Evolutionary conservation across 805 yeast species (phyloP).

Genomic region (Spathaspora passalidarum): DNA sequence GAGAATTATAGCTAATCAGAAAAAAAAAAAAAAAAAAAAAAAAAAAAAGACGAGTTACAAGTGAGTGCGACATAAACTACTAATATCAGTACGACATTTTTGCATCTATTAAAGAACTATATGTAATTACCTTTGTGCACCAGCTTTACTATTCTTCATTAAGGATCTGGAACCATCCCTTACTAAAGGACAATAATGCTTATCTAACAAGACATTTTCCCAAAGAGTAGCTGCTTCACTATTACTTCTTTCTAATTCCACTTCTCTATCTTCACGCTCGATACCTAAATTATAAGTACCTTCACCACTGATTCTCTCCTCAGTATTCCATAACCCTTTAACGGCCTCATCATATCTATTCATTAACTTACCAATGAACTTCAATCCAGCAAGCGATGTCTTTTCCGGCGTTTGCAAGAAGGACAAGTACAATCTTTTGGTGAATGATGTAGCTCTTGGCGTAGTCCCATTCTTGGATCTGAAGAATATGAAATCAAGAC

Average conservation of each 20-base stretch:
- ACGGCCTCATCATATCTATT: slow-evolving; percentile 66
- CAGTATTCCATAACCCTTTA: slow-evolving; percentile 77
- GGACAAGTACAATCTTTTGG: slow-evolving; percentile 71
- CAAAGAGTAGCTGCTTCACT: slow-evolving; percentile 87
- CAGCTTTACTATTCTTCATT: slow-evolving; percentile 33
- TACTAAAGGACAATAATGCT: slow-evolving; percentile 84
- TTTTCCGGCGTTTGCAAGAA: slow-evolving; percentile 83
- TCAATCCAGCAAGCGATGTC: slow-evolving; percentile 71
- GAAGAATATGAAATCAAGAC: slow-evolving; percentile 80
- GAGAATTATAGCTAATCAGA: not conserved
- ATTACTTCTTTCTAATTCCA: slow-evolving; percentile 70
- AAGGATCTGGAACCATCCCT: slow-evolving; percentile 55
- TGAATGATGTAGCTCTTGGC: slow-evolving; percentile 72
- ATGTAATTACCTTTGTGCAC: not conserved
- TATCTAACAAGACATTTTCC: slow-evolving; percentile 77
- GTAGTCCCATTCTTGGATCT: slow-evolving; percentile 65
- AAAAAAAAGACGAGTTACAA: not conserved
- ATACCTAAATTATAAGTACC: slow-evolving; percentile 52
- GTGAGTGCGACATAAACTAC: too few species aligned
- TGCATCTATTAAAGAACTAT: not conserved
- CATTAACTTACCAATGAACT: slow-evolving; percentile 73
- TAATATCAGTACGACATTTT: too few species aligned
- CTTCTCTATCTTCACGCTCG: slow-evolving; percentile 37
- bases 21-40: not conserved
- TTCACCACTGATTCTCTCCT: slow-evolving; percentile 85